Evolutionary conservation across 305 asterid species (phyloP).

Genomic region (Solanum hybrid): DNA sequence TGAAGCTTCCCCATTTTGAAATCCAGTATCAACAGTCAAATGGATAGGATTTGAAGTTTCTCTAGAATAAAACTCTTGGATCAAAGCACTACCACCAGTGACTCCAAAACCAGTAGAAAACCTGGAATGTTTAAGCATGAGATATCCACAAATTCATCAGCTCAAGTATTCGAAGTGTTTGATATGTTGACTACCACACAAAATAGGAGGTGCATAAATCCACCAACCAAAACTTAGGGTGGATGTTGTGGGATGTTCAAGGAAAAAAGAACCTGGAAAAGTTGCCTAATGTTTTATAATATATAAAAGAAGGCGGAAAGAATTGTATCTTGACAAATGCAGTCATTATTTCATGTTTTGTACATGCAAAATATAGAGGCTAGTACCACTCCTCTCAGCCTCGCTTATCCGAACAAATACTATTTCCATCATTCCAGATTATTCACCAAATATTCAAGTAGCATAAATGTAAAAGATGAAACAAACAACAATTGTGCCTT

Average conservation of each 20-base stretch:
- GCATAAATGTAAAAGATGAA: not conserved
- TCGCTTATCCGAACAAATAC: not conserved
- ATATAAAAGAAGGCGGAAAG: not conserved
- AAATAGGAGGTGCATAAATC: not conserved
- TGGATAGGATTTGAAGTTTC: constrained; percentile 3
- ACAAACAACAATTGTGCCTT: not conserved
- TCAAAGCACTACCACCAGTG: constrained; percentile 5
- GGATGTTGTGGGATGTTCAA: not conserved
- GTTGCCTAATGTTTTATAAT: not conserved
- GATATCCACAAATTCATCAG: not conserved
- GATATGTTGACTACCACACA: not conserved
- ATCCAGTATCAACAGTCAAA: constrained; percentile 17
- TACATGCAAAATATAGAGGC: not conserved
- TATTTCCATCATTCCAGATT: not conserved
- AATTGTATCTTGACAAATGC: not conserved
- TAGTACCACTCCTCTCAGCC: not conserved
- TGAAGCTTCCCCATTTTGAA: constrained; percentile 46
- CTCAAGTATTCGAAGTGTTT: not conserved
- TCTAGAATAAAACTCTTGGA: constrained; percentile 3
- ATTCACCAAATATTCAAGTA: not conserved
- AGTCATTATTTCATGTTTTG: not conserved
- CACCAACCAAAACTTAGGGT: not conserved
- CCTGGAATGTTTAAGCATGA: constrained; percentile 1
- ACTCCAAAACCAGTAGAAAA: constrained; percentile 9
- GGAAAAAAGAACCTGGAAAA: not conserved